Base-by-base conservation (phyloP, 139 green algal species). In the Picocystis salinarum region DNA sequence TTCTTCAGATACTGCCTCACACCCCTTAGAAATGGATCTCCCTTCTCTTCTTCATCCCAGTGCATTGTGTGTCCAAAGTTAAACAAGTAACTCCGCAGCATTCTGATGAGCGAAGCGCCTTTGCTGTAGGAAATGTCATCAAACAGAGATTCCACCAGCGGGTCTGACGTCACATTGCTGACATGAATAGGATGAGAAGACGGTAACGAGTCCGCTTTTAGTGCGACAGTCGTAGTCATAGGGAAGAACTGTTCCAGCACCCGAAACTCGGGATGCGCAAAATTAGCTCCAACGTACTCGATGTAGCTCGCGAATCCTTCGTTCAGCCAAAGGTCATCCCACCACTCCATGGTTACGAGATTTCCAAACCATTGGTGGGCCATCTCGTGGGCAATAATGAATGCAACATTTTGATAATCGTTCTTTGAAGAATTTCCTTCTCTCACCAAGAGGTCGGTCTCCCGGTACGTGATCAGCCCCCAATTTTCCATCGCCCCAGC, bases 401-500 rank as follows among this genome's bases (percentile, higher is more conserved):
- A 44, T 0, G 66, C 61, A 3, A 88, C 64, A 23, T 37, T 31
- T 25, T 67, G 52, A 23, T 42, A 27, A 17, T 28, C 39, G 13
- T 34, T 23, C 3, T 39, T 27, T n/a, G n/a, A 29, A 10, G 64
- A 45, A 29, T 64, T 64, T 13, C 34, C 52, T 6, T 62, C 44
- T 29, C 74, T 48, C 12, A 77, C 55, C 49, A 93, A 55, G 48
- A 92, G 61, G 0, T 46, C 62, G 3, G 63, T 70, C 48, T 92
- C 74, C 11, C 75, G 34, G 49, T 80, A 85, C 0, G 67, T 77
- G 28, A 85, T 61, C 13, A 86, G 59, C 18, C 75, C 85, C 77
- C 79, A 93, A 58, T 95, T 95, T 64, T 95, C 85, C 85, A 95
- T 95, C 10, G 83, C 63, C 3, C 85, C 80, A 4, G 71, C 76